Evolutionary conservation across 345 rosid species (phyloP).

Genomic region (Dovyalis caffra): DNA sequence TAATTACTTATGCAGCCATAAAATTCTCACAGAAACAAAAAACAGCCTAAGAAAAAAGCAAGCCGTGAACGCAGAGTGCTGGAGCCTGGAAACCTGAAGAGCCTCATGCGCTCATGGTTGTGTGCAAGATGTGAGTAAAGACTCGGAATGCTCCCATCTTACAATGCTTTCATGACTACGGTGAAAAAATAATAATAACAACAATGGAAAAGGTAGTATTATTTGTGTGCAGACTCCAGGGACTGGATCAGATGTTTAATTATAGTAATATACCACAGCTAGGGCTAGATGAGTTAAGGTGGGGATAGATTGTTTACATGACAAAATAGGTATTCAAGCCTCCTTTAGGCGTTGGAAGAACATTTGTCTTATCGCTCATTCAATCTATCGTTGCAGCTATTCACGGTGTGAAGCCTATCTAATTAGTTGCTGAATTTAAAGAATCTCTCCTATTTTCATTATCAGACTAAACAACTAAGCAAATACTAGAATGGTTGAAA

Average conservation of each 20-base stretch:
- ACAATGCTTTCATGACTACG: not conserved
- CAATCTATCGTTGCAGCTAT: not conserved
- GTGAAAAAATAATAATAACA: not conserved
- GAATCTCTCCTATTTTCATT: not conserved
- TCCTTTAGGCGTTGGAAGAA: not conserved
- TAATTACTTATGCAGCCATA: no score
- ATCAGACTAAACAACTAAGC: constrained; percentile 9
- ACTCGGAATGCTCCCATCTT: not conserved
- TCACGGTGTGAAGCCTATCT: not conserved
- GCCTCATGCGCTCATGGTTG: not conserved
- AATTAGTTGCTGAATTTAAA: not conserved
- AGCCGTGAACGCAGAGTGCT: not conserved
- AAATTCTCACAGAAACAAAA: not conserved
- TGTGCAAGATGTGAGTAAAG: not conserved
- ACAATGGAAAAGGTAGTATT: not conserved
- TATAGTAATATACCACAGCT: not conserved
- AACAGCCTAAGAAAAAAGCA: not conserved
- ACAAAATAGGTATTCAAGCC: not conserved
- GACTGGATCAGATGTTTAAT: not conserved
- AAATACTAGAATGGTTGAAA: constrained; percentile 1
- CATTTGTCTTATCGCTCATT: not conserved
- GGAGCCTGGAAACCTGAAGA: not conserved
- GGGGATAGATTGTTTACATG: not conserved
- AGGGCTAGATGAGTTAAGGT: not conserved
- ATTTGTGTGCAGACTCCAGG: not conserved